phyloP scores from a whole-genome alignment of 2,329 filamentous ascomycete species.

The Pestalotiopsis fici region DNA sequence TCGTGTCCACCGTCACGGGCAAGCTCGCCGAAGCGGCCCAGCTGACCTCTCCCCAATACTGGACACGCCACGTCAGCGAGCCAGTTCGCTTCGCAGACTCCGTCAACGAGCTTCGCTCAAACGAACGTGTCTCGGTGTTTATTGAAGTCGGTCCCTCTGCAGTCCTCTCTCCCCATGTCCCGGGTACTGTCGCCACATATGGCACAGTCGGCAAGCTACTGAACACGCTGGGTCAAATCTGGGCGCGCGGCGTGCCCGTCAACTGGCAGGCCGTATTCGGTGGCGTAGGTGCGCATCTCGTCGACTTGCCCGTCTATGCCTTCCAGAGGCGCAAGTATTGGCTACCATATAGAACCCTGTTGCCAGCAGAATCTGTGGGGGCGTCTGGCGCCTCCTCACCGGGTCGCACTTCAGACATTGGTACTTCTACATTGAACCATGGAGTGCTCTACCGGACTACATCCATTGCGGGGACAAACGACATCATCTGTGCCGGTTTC shows the following conservation, averaged over 20 bases:
- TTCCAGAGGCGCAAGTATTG: constrained; percentile 6
- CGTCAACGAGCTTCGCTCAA: constrained; percentile 2
- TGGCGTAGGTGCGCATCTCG: not conserved
- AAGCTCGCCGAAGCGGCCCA: not conserved
- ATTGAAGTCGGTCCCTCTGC: constrained; percentile 6
- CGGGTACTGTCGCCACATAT: constrained; percentile 4
- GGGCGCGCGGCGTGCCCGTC: not conserved
- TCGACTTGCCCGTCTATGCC: constrained; percentile 3
- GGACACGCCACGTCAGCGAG: constrained; percentile 8
- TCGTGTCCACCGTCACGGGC: constrained; percentile 5
- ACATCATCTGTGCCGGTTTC: constrained; percentile 3
- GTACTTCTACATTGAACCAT: constrained; percentile 2
- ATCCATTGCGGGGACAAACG: constrained; percentile 1
- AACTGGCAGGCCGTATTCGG: constrained; percentile 2
- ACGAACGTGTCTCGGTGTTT: constrained; percentile 6
- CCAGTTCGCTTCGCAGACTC: constrained; percentile 7
- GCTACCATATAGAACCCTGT: constrained; percentile 2
- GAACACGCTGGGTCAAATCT: constrained; percentile 5
- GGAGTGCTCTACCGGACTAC: constrained; percentile 1
- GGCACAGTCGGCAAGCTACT: constrained; percentile 4
- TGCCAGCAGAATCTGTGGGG: not conserved
- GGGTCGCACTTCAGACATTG: not conserved
- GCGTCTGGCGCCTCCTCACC: not conserved
- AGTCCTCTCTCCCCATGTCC: constrained; percentile 5
- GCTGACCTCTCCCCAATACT: not conserved